phyloP scores from a whole-genome alignment of 2,329 filamentous ascomycete genomes.

The Lomentospora prolificans region DNA sequence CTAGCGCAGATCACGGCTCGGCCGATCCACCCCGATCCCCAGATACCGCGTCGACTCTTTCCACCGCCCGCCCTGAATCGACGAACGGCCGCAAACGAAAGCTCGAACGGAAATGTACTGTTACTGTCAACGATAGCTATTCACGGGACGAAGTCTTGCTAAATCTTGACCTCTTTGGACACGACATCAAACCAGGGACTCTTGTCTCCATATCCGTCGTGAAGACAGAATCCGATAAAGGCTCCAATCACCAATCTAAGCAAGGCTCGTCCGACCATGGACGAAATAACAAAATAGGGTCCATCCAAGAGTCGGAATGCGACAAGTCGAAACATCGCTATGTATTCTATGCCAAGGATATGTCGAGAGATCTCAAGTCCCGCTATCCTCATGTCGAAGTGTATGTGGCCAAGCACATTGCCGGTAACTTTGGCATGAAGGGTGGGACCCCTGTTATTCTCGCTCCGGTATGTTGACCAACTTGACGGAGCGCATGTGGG shows the following conservation, averaged over 20 bases:
- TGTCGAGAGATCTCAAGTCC: constrained; percentile 56
- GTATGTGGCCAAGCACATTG: constrained; percentile 67
- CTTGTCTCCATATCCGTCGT: constrained; percentile 64
- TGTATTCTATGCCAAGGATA: constrained; percentile 63
- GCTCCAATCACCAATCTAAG: constrained; percentile 12
- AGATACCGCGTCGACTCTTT: constrained; percentile 39
- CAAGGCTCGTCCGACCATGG: not conserved
- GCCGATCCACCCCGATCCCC: constrained; percentile 33
- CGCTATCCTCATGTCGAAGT: constrained; percentile 58
- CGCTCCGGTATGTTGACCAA: constrained; percentile 32
- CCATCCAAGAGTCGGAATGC: not conserved
- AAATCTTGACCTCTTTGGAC: constrained; percentile 61
- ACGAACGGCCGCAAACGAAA: constrained; percentile 9
- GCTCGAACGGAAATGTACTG: constrained; percentile 39
- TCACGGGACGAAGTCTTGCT: constrained; percentile 70
- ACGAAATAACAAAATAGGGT: not conserved
- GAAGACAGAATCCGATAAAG: constrained; percentile 37
- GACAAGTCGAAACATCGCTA: constrained; percentile 35
- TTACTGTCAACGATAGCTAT: constrained; percentile 62
- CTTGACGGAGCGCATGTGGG: not conserved
- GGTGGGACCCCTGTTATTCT: constrained; percentile 63
- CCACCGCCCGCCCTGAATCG: constrained; percentile 24
- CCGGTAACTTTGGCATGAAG: constrained; percentile 71
- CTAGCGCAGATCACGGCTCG: constrained; percentile 33
- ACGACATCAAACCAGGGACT: constrained; percentile 52